A percentile compares a stretch with the other conserved stretches of the same genome.
phyloP scores from a whole-genome alignment of 352 stramenopile species.

The Phytopythium oedochilum region DNA sequence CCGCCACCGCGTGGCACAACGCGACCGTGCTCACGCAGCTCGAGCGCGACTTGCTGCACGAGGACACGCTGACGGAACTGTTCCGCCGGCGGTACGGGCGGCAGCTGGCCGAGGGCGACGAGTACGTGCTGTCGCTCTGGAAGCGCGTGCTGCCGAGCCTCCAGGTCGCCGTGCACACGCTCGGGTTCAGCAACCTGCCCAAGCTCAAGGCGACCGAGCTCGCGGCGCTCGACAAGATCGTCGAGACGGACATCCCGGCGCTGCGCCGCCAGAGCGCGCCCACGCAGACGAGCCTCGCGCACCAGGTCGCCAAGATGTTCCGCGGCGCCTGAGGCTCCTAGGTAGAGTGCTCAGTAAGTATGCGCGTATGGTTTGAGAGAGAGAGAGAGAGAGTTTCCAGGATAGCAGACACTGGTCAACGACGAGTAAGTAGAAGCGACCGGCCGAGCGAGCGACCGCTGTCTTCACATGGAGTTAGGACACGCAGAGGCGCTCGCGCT shows the following conservation, averaged over 20 bases:
- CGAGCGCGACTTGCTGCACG: conserved; percentile 80
- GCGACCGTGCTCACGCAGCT: conserved; percentile 80
- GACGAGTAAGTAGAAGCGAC: too few relatives aligned
- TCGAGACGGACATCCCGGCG: conserved; percentile 85
- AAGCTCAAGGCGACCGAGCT: conserved; percentile 85
- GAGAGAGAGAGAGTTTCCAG: too few relatives aligned
- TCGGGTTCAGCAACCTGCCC: conserved; percentile 78
- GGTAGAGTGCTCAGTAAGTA: too few relatives aligned
- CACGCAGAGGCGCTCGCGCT: neutral
- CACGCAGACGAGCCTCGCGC: conserved; percentile 73
- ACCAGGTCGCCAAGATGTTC: conserved; percentile 86
- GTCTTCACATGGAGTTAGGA: too few relatives aligned
- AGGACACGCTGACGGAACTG: conserved; percentile 87
- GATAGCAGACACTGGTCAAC: too few relatives aligned
- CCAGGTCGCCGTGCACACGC: conserved; percentile 81
- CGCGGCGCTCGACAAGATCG: conserved; percentile 84
- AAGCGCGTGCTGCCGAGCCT: conserved; percentile 84
- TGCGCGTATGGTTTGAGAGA: too few relatives aligned
- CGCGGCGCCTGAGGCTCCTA: conserved; percentile 19
- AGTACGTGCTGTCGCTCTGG: conserved; percentile 96
- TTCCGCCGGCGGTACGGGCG: conserved; percentile 93
- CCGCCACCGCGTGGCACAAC: conserved; percentile 90
- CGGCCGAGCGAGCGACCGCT: too few relatives aligned
- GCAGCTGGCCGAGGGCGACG: conserved; percentile 95
- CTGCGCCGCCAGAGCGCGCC: conserved; percentile 84